phyloP scores from a whole-genome alignment of 2,329 filamentous ascomycete species.

The Epichloe bromicola region DNA sequence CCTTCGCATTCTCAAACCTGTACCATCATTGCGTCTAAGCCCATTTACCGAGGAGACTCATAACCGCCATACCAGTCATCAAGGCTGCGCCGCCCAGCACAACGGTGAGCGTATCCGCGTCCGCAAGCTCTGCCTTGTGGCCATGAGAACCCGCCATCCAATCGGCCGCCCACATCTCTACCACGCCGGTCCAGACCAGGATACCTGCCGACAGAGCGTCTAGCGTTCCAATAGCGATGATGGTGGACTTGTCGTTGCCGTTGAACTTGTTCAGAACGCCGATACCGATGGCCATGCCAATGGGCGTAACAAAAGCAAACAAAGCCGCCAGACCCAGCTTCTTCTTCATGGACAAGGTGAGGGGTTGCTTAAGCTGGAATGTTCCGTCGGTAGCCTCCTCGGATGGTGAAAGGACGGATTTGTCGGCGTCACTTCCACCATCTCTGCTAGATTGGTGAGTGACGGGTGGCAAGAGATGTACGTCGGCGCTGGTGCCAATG shows the following conservation, averaged over 20 bases:
- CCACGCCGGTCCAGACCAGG: conserved; percentile 64
- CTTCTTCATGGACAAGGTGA: conserved; percentile 25
- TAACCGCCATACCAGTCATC: conserved; percentile 49
- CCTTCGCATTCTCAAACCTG: not conserved
- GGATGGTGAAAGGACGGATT: conserved; percentile 11
- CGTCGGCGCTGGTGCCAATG: conserved; percentile 25
- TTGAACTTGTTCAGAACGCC: conserved; percentile 60
- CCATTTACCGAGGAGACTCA: conserved; percentile 67
- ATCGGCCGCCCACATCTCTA: conserved; percentile 68
- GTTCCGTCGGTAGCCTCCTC: conserved; percentile 10
- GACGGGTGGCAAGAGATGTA: conserved; percentile 11
- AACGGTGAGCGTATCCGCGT: conserved; percentile 36
- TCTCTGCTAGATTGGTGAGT: conserved; percentile 4
- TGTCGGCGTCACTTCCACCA: conserved; percentile 13
- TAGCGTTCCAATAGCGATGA: conserved; percentile 60
- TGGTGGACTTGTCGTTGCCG: conserved; percentile 54
- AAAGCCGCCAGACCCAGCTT: conserved; percentile 49
- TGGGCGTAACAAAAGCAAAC: conserved; percentile 60
- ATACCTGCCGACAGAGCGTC: conserved; percentile 65
- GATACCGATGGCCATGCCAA: conserved; percentile 72
- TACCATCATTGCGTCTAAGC: conserved; percentile 30
- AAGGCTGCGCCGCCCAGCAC: conserved; percentile 38
- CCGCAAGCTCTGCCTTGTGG: conserved; percentile 34
- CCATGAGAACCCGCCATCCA: conserved; percentile 44
- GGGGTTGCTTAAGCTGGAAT: conserved; percentile 7